These are phyloP conservation scores for Blastocystis hominis DNA, from an alignment of 352 stramenopile species.

Conservation along the genomic window DNA sequence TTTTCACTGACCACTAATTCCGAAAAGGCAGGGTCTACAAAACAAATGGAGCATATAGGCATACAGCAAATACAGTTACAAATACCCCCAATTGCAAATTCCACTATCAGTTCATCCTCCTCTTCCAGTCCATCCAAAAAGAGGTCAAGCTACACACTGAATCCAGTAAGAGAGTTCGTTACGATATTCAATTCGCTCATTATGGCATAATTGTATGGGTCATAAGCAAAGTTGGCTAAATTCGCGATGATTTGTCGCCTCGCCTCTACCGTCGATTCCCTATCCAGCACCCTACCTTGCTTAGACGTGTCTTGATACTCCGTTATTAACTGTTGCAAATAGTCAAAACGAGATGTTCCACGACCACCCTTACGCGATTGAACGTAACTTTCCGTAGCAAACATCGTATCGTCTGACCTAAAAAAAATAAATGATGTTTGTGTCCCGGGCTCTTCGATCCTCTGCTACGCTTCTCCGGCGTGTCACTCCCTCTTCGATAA, in stretches of 20 bases:
- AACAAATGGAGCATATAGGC: neutral
- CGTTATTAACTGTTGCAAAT: conserved; percentile 13
- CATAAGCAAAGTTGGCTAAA: conserved; percentile 46
- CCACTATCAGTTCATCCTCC: neutral
- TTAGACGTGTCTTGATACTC: conserved; percentile 46
- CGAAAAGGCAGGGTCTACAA: neutral
- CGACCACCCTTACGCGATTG: neutral
- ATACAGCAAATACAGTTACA: conserved; percentile 33
- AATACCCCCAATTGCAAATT: conserved; percentile 40
- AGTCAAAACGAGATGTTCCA: conserved; percentile 34
- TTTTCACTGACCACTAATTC: neutral
- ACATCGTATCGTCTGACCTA: neutral
- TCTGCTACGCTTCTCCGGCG: neutral
- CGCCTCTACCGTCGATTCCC: neutral
- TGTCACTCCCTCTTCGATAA: neutral
- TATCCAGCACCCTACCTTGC: neutral
- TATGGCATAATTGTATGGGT: conserved; percentile 27
- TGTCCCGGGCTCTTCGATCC: neutral
- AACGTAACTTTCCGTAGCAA: conserved; percentile 34
- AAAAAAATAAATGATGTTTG: neutral
- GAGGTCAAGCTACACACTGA: neutral
- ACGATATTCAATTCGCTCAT: conserved; percentile 26
- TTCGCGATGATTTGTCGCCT: conserved; percentile 33
- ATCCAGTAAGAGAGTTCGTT: neutral
- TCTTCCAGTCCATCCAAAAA: conserved; percentile 34